Evolutionary conservation across 2,329 filamentous ascomycete species (phyloP).

Genomic region (Arthrobotrys iridis): DNA sequence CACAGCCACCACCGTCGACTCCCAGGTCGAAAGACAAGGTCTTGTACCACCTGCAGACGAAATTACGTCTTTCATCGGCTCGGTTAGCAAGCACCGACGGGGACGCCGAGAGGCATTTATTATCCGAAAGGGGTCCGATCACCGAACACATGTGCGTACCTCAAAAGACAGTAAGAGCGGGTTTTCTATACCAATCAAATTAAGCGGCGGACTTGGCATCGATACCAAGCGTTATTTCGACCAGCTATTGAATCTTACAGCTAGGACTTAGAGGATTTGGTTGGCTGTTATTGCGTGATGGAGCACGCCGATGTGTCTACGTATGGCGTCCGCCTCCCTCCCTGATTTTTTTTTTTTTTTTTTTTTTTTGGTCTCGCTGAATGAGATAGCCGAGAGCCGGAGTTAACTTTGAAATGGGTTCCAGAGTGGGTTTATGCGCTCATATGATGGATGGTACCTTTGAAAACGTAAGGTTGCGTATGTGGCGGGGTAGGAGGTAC

Average conservation of each 20-base stretch:
- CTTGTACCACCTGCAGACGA: constrained; percentile 39
- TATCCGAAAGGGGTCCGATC: constrained; percentile 50
- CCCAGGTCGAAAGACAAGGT: constrained; percentile 24
- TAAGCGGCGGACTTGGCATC: constrained; percentile 51
- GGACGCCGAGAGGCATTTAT: constrained; percentile 48
- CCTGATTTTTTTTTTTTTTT: constrained; percentile 10
- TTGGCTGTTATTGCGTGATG: constrained; percentile 31
- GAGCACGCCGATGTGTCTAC: constrained; percentile 22
- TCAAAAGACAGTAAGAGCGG: constrained; percentile 43
- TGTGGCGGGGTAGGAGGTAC: constrained; percentile 34
- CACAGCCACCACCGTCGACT: neutral
- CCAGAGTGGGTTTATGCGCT: constrained; percentile 8
- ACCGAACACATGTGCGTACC: constrained; percentile 35
- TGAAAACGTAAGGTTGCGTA: constrained; percentile 29
- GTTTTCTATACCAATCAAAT: constrained; percentile 46
- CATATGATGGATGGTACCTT: constrained; percentile 9
- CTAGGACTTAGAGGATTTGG: constrained; percentile 29
- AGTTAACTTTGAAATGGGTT: constrained; percentile 19
- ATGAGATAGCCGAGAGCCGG: constrained; percentile 11
- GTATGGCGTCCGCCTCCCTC: constrained; percentile 7
- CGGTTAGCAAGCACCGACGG: constrained; percentile 42
- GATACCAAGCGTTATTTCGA: constrained; percentile 53
- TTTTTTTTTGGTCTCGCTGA: constrained; percentile 15
- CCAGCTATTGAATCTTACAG: constrained; percentile 48
- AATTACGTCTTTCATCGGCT: constrained; percentile 48